phyloP scores from a whole-genome alignment of 2,329 filamentous ascomycete genomes.

The Daldinia sp. region DNA sequence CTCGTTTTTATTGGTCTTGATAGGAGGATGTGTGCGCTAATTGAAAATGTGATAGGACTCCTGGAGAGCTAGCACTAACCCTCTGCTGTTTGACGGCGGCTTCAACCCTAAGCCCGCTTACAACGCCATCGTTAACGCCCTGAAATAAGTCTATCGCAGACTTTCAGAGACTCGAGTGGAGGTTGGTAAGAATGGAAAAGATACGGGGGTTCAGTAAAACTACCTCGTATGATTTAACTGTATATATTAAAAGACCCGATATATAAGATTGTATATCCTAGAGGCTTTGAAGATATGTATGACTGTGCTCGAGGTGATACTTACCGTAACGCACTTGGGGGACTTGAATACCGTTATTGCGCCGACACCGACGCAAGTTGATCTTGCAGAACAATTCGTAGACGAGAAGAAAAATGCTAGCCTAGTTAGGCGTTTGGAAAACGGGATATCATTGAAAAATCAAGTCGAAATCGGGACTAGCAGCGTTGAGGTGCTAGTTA shows the following conservation, averaged over 20 bases:
- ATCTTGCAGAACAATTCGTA: not conserved
- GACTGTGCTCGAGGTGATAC: not conserved
- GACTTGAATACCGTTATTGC: not conserved
- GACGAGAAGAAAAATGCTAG: not conserved
- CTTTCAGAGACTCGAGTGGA: not conserved
- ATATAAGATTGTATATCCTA: constrained; percentile 25
- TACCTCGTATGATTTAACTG: constrained; percentile 24
- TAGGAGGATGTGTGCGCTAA: constrained; percentile 11
- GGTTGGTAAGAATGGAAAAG: constrained; percentile 9
- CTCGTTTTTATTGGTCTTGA: not conserved
- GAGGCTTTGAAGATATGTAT: not conserved
- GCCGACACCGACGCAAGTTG: not conserved
- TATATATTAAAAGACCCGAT: constrained; percentile 35
- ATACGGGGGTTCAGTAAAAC: not conserved
- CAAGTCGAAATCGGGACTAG: constrained; percentile 25
- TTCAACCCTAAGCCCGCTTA: constrained; percentile 66
- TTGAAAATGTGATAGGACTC: constrained; percentile 56
- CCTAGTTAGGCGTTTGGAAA: not conserved
- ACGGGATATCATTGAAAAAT: constrained; percentile 39
- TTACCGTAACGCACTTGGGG: not conserved
- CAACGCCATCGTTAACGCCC: constrained; percentile 57
- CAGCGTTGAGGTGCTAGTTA: constrained; percentile 22
- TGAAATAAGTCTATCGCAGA: constrained; percentile 45
- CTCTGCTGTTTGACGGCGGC: constrained; percentile 66
- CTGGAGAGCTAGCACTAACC: constrained; percentile 63